Percentiles rank a stretch among this genome's conserved stretches.
phyloP scores from a whole-genome alignment of 208 protist species.

The Endotrypanum monterogeii region DNA sequence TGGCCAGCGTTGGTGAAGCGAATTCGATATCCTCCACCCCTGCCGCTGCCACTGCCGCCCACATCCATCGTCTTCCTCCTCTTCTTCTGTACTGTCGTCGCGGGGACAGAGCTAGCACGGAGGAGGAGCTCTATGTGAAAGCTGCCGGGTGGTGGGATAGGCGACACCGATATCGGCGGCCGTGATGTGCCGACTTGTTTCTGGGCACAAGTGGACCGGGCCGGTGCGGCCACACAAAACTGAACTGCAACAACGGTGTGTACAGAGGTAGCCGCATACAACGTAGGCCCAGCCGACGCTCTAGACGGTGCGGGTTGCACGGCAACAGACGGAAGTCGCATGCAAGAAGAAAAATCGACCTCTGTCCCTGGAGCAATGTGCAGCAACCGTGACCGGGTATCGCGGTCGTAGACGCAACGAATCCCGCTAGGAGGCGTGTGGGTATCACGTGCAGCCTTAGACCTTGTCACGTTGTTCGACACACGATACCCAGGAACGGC shows the following conservation, averaged over 20 bases:
- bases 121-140: constrained; percentile 26
- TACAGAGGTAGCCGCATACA: not conserved
- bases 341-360: constrained; percentile 44
- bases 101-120: not conserved
- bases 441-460: not conserved
- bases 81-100: too few relatives aligned
- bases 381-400: constrained; percentile 74
- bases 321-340: constrained; percentile 22
- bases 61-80: not conserved
- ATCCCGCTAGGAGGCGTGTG: constrained; percentile 9
- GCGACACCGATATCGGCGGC: not conserved
- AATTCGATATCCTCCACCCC: constrained; percentile 25
- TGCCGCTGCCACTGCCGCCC: not conserved
- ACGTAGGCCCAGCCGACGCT: not conserved
- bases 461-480: not conserved
- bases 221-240: constrained; percentile 38
- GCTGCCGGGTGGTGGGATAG: constrained; percentile 16
- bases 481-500: not conserved
- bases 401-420: constrained; percentile 62
- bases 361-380: constrained; percentile 50
- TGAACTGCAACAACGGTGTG: constrained; percentile 55
- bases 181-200: not conserved
- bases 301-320: not conserved
- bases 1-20: constrained; percentile 50
- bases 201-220: not conserved